phyloP scores from a whole-genome alignment of 495 filamentous ascomycete species.

The Neurospora africana region DNA sequence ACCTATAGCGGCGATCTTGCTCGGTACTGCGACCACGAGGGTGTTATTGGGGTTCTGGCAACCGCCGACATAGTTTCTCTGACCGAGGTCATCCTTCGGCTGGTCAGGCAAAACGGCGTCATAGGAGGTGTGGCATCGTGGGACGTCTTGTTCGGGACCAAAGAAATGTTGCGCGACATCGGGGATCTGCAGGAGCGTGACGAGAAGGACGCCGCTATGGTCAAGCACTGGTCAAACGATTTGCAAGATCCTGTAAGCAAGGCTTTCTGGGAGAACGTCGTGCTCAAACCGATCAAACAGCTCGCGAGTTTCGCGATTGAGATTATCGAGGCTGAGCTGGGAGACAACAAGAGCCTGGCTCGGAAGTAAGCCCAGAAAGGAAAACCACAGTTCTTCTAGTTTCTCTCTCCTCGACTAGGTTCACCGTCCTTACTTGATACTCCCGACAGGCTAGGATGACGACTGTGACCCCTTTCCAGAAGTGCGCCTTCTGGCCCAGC shows the following conservation, averaged over 20 bases:
- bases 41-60: slow-evolving; percentile 16
- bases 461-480: accelerated
- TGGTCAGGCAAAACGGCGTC: slow-evolving; percentile 22
- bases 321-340: slow-evolving; percentile 26
- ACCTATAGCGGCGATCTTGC: slow-evolving; percentile 12
- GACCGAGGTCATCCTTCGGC: slow-evolving; percentile 27
- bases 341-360: neutral
- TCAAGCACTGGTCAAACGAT: slow-evolving; percentile 27
- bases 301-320: slow-evolving; percentile 27
- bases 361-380: neutral
- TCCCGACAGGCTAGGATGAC: neutral
- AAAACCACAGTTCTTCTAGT: neutral
- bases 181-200: slow-evolving; percentile 24
- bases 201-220: slow-evolving; percentile 21
- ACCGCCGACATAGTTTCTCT: slow-evolving; percentile 31
- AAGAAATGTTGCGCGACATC: slow-evolving; percentile 26
- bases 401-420: neutral
- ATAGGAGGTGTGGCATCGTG: slow-evolving; percentile 24
- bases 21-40: slow-evolving; percentile 10
- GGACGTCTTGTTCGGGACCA: slow-evolving; percentile 24
- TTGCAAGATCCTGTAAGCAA: slow-evolving; percentile 19
- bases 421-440: neutral
- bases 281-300: slow-evolving; percentile 24
- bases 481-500: neutral
- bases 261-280: slow-evolving; percentile 26